Evolutionary conservation across 768 basidiomycete genomes (phyloP).

Genomic region (Crucibulum laeve): DNA sequence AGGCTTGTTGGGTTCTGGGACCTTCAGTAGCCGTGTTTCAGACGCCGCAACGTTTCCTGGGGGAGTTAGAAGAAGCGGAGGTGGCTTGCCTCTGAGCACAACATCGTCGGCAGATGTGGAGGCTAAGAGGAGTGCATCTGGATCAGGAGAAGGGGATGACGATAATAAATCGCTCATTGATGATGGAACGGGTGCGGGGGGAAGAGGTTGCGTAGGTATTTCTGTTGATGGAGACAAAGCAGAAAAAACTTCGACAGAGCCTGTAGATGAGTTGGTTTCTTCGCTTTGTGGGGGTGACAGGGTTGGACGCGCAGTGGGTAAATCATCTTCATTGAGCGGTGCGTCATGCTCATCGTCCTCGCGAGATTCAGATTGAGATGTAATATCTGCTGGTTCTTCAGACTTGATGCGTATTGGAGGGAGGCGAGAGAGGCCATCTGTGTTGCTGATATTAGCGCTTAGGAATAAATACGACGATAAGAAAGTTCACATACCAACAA

Average conservation of each 20-base stretch:
- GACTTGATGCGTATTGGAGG: constrained; percentile 74
- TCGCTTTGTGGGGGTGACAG: background rate
- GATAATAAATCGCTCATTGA: too few relatives aligned
- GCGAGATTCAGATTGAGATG: constrained; percentile 6
- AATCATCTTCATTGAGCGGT: constrained; percentile 9
- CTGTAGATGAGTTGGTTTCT: background rate
- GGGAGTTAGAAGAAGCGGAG: too few relatives aligned
- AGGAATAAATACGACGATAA: background rate
- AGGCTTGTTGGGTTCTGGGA: constrained; percentile 20
- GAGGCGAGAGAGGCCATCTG: constrained; percentile 71
- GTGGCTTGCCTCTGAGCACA: too few relatives aligned
- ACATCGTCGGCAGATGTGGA: too few relatives aligned
- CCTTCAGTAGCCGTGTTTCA: too few relatives aligned
- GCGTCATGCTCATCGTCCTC: constrained; percentile 1
- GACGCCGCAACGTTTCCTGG: too few relatives aligned
- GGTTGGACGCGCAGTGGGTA: constrained; percentile 6
- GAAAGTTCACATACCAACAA: constrained; percentile 61
- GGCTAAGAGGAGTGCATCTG: too few relatives aligned
- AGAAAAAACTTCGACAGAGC: constrained; percentile 1
- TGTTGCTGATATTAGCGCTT: background rate
- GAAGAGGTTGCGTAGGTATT: background rate
- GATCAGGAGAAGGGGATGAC: too few relatives aligned
- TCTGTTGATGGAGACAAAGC: background rate
- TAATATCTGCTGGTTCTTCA: constrained; percentile 33
- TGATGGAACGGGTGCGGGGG: background rate